Conservation (phyloP, 2,329 filamentous ascomycete genomes). For the Tolypocladium ophioglossoides region DNA sequence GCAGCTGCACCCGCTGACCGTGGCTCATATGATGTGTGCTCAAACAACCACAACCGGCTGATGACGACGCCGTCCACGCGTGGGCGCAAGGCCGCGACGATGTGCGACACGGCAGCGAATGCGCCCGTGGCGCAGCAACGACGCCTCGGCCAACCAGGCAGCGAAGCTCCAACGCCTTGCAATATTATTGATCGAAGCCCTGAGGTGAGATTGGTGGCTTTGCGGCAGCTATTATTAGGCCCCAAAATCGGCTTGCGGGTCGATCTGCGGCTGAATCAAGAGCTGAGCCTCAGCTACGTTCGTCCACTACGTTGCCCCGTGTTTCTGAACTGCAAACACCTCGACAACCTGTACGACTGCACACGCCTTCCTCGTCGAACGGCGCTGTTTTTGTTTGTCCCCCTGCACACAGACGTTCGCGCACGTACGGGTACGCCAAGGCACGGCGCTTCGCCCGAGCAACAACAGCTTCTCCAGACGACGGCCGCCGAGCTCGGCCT, state of each 20-base stretch:
- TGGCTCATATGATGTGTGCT: too few relatives aligned
- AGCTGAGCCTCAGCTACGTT: neutral
- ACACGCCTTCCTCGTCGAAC: neutral
- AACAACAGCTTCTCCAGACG: neutral
- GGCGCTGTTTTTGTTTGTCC: neutral
- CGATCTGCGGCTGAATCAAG: neutral
- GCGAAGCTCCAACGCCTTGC: too few relatives aligned
- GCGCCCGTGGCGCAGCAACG: neutral
- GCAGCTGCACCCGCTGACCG: too few relatives aligned
- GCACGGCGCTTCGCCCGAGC: neutral
- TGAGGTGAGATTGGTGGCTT: too few relatives aligned
- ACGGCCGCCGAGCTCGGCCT: neutral
- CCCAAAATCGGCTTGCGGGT: neutral
- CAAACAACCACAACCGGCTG: neutral
- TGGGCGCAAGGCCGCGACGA: neutral
- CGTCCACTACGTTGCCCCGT: neutral
- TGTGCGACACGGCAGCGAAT: neutral
- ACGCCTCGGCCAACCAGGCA: neutral
- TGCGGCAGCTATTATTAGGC: neutral
- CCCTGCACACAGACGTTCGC: neutral
- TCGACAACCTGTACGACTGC: neutral
- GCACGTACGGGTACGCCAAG: neutral
- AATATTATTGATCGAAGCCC: neutral
- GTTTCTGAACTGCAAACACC: neutral
- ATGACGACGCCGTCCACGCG: neutral